Percentiles rank a stretch among this genome's conserved stretches.
Conservation (phyloP, 1,284 basidiomycete genomes). For the Apiotrichum gracile region DNA sequence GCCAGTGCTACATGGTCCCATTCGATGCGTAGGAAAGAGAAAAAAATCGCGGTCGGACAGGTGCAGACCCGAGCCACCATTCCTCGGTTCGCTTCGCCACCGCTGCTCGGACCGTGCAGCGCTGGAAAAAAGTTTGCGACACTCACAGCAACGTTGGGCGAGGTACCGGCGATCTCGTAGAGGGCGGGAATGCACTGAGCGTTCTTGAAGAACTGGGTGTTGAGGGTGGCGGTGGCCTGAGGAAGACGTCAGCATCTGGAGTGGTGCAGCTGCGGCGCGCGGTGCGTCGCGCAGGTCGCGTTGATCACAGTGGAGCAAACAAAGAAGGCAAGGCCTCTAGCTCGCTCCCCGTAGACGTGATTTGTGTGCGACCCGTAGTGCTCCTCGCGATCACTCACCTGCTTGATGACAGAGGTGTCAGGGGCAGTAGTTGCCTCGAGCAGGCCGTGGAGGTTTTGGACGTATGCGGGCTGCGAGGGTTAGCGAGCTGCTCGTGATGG, state of each 20-base stretch:
- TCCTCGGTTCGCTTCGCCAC: not conserved
- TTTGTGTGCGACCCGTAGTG: not conserved
- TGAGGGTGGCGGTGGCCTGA: slow-evolving; percentile 85
- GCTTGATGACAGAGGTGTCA: slow-evolving; percentile 80
- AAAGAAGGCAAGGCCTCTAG: not conserved
- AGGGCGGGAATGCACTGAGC: slow-evolving; percentile 86
- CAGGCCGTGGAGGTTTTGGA: slow-evolving; percentile 71
- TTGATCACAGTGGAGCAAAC: slow-evolving; percentile 11
- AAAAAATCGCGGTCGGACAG: not conserved
- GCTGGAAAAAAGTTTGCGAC: not conserved
- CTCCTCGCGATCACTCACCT: slow-evolving; percentile 55
- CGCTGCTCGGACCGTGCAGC: not conserved
- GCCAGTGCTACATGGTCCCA: too few species aligned
- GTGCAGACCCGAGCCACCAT: not conserved
- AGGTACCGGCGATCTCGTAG: slow-evolving; percentile 78
- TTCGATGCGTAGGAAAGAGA: not conserved
- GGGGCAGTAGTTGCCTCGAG: slow-evolving; percentile 77
- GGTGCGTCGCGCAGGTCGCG: slow-evolving; percentile 2
- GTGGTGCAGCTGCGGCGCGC: slow-evolving; percentile 3
- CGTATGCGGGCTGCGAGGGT: slow-evolving; percentile 24
- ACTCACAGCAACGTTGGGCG: slow-evolving; percentile 55
- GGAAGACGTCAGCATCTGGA: not conserved
- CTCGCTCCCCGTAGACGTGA: not conserved
- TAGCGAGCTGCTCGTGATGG: not conserved
- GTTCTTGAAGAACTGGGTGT: slow-evolving; percentile 86